Conservation (phyloP, 805 yeast genomes). For the Candida tallmaniae region DNA sequence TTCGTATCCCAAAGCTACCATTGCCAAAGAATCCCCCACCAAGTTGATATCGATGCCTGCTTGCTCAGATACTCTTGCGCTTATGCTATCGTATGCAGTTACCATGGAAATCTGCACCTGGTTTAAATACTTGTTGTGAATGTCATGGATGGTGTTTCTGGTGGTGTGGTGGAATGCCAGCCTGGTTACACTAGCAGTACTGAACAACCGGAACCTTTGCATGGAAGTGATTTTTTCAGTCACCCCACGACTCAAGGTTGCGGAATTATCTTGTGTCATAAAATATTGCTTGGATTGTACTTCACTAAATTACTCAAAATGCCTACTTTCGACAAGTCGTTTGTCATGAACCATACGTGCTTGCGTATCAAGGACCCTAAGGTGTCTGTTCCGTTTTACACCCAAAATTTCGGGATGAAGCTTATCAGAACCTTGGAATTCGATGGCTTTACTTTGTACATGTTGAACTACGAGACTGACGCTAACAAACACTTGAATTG, state of each 20-base stretch:
- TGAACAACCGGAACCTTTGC: too few species aligned
- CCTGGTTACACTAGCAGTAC: too few species aligned
- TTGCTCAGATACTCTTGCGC: slow-evolving; percentile 64
- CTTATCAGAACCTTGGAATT: slow-evolving; percentile 52
- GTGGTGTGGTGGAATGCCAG: slow-evolving; percentile 8
- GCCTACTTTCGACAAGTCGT: slow-evolving; percentile 32
- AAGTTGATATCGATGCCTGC: slow-evolving; percentile 67
- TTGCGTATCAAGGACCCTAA: slow-evolving; percentile 80
- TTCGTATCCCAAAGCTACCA: slow-evolving; percentile 81
- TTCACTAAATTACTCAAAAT: too few species aligned
- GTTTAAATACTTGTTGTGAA: slow-evolving; percentile 13
- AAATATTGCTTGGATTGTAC: too few species aligned
- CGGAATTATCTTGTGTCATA: too few species aligned
- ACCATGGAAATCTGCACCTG: slow-evolving; percentile 39
- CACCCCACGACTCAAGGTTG: too few species aligned
- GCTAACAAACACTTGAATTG: slow-evolving; percentile 33
- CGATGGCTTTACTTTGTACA: slow-evolving; percentile 60
- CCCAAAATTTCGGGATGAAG: slow-evolving; percentile 68
- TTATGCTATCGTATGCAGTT: slow-evolving; percentile 88
- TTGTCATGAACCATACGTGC: slow-evolving; percentile 63
- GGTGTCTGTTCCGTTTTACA: slow-evolving; percentile 68
- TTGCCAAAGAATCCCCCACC: slow-evolving; percentile 90
- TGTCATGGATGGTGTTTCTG: slow-evolving; percentile 21
- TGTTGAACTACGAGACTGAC: slow-evolving; percentile 55
- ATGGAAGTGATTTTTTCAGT: too few species aligned